A percentile compares a stretch with the other conserved stretches of the same genome.
These are phyloP conservation scores for Tulasnella sp. DNA, from an alignment of 768 basidiomycete genomes.

Conservation along the genomic window DNA sequence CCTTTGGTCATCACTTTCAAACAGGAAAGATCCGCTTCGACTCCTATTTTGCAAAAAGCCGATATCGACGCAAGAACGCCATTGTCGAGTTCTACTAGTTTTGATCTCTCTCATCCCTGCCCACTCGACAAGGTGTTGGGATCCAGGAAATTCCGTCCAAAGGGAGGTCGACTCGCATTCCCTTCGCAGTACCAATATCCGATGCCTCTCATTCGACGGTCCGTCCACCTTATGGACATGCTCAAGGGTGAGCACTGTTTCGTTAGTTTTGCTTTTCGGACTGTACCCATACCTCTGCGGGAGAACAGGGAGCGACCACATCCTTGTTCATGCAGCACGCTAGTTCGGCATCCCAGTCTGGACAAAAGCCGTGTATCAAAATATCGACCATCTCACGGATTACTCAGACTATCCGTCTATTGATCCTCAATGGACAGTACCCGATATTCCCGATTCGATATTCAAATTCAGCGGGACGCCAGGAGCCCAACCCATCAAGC, in stretches of 20 bases:
- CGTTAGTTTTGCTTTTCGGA: neutral
- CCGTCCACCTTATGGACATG: neutral
- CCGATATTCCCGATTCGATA: neutral
- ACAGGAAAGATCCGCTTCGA: slow-evolving; percentile 20
- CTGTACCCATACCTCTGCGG: neutral
- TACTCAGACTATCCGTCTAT: no score
- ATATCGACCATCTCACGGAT: neutral
- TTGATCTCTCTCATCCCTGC: no score
- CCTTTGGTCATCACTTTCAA: neutral
- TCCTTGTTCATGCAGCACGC: neutral
- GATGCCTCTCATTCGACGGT: neutral
- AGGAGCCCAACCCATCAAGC: neutral
- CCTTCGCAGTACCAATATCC: neutral
- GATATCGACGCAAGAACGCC: neutral
- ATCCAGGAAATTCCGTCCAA: neutral
- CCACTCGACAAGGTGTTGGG: no score
- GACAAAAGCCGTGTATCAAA: neutral
- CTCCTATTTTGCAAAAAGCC: slow-evolving; percentile 20
- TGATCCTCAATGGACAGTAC: neutral
- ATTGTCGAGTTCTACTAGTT: neutral
- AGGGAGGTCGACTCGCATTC: neutral
- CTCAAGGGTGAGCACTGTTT: neutral
- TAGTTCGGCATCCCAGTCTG: neutral
- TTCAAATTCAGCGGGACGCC: neutral
- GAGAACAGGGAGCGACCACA: neutral